Base-by-base conservation (phyloP, 192 early-diverging fungal species). In the Backusella luteola region DNA sequence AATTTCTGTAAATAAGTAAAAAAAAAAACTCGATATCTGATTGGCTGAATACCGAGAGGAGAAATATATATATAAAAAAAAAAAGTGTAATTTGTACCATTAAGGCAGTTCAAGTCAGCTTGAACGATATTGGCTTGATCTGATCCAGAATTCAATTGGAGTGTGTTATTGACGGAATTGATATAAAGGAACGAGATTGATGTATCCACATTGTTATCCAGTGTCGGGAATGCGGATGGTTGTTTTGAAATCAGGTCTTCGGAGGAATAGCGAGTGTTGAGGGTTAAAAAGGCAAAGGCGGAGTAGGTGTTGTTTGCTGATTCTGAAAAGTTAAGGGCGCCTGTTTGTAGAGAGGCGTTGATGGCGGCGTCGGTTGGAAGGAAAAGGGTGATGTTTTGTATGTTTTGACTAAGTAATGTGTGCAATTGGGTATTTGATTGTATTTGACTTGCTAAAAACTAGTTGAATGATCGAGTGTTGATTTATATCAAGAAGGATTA, bases 341-440 rank as follows among this genome's bases (percentile, higher is more conserved):
- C 76, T 29, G 49, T 56, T 11, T 53, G 38, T 21, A 76, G 7
- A 8, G 76, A 69, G 52, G 36, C 36, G 35, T 69, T 46, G 15
- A 76, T 32, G 12, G 76, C 76, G 23, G 52, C 15, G 21, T 76
- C 76, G 9, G 66, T 44, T 14, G 76, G 76, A 34, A 76, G 56
- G 53, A 76, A 76, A 41, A 76, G 36, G 11, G 68, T 76, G 21
- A 76, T 44, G 12, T 71, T 49, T 2, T 49, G 15, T 21, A 9
- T 34, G 1, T 11, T 17, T 49, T 71, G 70, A n/a, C 9, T 23
- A 0, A 71, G 26, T 44, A 71, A 8, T 14, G 34, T 6, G 12
- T 36, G 17, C 7, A 68, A 35, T 34, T 68, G 29, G 26, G 15
- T 34, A 68, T 68, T 35, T 68, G 67, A 21, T 35, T 68, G 2